These are phyloP conservation scores for Candida pseudofarinosa DNA, from an alignment of 805 yeast genomes.

Conservation along the genomic window DNA sequence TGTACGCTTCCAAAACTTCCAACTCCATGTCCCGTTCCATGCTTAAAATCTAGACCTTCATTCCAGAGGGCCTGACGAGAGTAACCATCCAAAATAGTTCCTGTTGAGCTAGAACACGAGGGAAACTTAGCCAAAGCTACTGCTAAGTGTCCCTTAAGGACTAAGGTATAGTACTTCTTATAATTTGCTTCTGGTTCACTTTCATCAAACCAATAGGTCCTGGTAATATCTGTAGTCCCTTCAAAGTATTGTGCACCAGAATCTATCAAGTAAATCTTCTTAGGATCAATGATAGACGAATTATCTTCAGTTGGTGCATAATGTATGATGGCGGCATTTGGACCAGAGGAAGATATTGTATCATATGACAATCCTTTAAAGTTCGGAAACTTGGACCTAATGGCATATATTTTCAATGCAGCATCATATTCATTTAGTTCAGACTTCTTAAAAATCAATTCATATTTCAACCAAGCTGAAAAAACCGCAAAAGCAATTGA, in stretches of 20 bases:
- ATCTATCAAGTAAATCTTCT: conserved; percentile 72
- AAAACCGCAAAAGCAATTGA: conserved; percentile 72
- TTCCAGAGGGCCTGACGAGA: conserved; percentile 84
- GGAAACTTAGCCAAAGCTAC: conserved; percentile 80
- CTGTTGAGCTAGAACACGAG: conserved; percentile 58
- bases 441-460: conserved; percentile 36
- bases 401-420: conserved; percentile 51
- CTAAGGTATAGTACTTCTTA: conserved; percentile 74
- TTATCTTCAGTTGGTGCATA: conserved; percentile 64
- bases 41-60: conserved; percentile 80
- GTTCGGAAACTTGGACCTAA: conserved; percentile 50
- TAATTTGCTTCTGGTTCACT: conserved; percentile 41
- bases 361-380: conserved; percentile 71
- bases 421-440: conserved; percentile 62
- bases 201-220: conserved; percentile 68
- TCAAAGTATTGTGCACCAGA: conserved; percentile 90
- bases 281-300: conserved; percentile 58
- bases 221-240: conserved; percentile 95
- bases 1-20: conserved; percentile 90
- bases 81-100: conserved; percentile 70
- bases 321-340: conserved; percentile 73
- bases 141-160: conserved; percentile 87
- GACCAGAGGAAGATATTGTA: conserved; percentile 72
- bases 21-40: conserved; percentile 98
- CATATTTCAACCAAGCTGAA: conserved; percentile 76